phyloP scores from a whole-genome alignment of 495 filamentous ascomycete genomes.

The Penicillium turbatum region DNA sequence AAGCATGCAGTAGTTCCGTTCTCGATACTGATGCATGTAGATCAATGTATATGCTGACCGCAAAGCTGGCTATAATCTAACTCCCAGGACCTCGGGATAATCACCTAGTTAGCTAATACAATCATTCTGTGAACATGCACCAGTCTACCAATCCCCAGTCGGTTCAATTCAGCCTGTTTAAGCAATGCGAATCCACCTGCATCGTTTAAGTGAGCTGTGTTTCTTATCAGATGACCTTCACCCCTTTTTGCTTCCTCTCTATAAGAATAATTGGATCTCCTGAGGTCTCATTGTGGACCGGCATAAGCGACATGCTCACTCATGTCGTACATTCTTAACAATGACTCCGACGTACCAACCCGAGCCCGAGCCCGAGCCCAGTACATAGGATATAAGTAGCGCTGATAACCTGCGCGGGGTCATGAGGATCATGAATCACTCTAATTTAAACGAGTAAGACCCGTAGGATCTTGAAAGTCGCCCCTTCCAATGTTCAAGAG shows the following conservation, averaged over 20 bases:
- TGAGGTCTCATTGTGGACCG: not conserved
- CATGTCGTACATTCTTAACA: not conserved
- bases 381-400: not conserved
- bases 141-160: not conserved
- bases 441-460: not conserved
- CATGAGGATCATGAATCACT: not conserved
- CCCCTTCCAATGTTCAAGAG: not conserved
- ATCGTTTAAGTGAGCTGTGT: not conserved
- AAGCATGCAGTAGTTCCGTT: constrained; percentile 1
- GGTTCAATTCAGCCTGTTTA: constrained; percentile 7
- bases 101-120: not conserved
- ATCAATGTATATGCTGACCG: constrained; percentile 8
- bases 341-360: not conserved
- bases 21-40: not conserved
- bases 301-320: not conserved
- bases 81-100: not conserved
- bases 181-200: not conserved
- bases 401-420: constrained; percentile 8
- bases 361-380: not conserved
- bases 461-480: not conserved
- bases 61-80: not conserved
- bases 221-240: constrained; percentile 7
- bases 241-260: not conserved
- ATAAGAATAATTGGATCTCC: not conserved
- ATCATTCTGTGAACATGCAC: not conserved